Percentiles rank a stretch among this genome's conserved stretches.
These are phyloP conservation scores for Huntiella omanensis DNA, from an alignment of 2,329 filamentous ascomycete species.

Conservation along the genomic window DNA sequence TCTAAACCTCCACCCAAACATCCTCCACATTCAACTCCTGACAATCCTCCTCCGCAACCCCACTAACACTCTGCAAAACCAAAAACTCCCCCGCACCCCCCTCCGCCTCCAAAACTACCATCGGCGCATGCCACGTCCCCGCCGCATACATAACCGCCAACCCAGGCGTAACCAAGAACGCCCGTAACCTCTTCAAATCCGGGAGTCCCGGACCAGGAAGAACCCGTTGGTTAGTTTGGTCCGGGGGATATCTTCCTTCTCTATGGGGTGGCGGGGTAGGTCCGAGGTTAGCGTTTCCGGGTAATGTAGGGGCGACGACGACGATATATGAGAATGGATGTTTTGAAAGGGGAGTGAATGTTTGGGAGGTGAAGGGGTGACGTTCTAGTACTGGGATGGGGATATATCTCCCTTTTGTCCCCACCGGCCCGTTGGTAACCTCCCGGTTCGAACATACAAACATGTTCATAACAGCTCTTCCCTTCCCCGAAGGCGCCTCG, in stretches of 20 bases:
- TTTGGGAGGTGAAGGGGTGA: slow-evolving; percentile 88
- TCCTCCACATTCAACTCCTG: slow-evolving; percentile 42
- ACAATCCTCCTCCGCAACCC: slow-evolving; percentile 66
- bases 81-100: slow-evolving; percentile 56
- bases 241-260: slow-evolving; percentile 1
- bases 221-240: slow-evolving; percentile 17
- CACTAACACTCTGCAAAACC: slow-evolving; percentile 77
- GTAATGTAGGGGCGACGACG: slow-evolving; percentile 66
- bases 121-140: slow-evolving; percentile 91
- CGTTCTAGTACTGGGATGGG: slow-evolving; percentile 58
- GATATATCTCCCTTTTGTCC: slow-evolving; percentile 25
- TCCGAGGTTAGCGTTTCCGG: slow-evolving; percentile 19
- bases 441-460: slow-evolving; percentile 50
- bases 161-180: slow-evolving; percentile 57
- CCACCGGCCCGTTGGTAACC: slow-evolving; percentile 11
- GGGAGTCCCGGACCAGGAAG: slow-evolving; percentile 48
- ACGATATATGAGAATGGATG: slow-evolving; percentile 49
- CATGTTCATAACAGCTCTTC: slow-evolving; percentile 58
- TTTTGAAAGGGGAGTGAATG: slow-evolving; percentile 58
- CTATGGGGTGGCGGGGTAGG: slow-evolving; percentile 11
- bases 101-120: slow-evolving; percentile 58
- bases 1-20: neutral
- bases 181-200: slow-evolving; percentile 49
- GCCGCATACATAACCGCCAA: slow-evolving; percentile 85
- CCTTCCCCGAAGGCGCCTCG: slow-evolving; percentile 38